A percentile compares a stretch with the other conserved stretches of the same genome.
phyloP scores from a whole-genome alignment of 163 green algal species.

The Chlorella variabilis region DNA sequence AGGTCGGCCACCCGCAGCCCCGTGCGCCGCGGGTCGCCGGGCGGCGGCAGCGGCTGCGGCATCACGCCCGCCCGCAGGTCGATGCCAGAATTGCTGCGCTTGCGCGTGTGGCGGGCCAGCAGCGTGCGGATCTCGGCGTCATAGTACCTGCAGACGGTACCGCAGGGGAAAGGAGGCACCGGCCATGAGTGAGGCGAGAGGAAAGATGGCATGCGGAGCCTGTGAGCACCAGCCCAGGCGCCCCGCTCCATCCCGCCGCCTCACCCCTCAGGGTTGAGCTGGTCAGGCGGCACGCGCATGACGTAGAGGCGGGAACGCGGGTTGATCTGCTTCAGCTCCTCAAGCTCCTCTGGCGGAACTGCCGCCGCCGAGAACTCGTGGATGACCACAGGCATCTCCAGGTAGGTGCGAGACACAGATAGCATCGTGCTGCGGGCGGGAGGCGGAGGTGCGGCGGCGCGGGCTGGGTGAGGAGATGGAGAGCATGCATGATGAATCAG shows the following conservation, averaged over 20 bases:
- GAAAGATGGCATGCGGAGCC: neutral
- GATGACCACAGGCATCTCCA: conserved; percentile 77
- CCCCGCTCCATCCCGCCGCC: neutral
- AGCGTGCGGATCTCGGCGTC: conserved; percentile 65
- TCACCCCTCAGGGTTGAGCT: conserved; percentile 72
- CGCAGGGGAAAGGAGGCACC: neutral
- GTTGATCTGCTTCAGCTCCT: conserved; percentile 50
- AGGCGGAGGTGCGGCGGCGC: too few relatives aligned
- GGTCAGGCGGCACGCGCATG: conserved; percentile 67
- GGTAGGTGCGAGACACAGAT: conserved; percentile 74
- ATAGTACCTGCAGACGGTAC: conserved; percentile 39
- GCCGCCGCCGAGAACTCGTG: conserved; percentile 63
- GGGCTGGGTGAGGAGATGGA: neutral
- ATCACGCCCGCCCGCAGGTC: conserved; percentile 62
- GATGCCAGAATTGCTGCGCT: conserved; percentile 44
- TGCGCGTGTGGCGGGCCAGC: conserved; percentile 50
- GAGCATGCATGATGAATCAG: neutral
- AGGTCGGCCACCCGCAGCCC: conserved; percentile 33
- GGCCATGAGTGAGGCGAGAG: neutral
- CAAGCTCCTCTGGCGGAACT: conserved; percentile 23
- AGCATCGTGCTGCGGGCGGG: conserved; percentile 53
- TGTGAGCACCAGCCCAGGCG: neutral
- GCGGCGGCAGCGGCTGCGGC: conserved; percentile 47
- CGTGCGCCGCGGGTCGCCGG: conserved; percentile 49
- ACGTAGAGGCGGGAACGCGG: conserved; percentile 65